Base-by-base conservation (phyloP, 2,329 filamentous ascomycete species). In the Chrysoporthe cubensis region DNA sequence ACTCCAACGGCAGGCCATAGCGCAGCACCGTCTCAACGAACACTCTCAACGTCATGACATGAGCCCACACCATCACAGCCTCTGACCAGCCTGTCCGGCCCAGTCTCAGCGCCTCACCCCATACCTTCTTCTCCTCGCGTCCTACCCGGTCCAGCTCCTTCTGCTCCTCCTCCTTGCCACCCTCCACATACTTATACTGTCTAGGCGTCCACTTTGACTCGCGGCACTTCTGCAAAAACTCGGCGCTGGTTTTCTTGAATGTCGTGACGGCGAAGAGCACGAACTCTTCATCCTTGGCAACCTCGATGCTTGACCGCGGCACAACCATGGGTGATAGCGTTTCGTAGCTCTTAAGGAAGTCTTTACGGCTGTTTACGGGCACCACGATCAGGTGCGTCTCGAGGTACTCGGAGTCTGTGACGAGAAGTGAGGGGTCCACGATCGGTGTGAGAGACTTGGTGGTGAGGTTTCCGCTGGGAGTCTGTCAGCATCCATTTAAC, bases 11-110 rank as follows among this genome's bases (percentile, higher is more conserved):
- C 74, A 99, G 80, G 40, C 96, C 96, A 76, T 99, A 99, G 72
- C 96, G 89, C 76, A 99, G 83, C n/a, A 99, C 96, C 5, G 94
- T 97, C 85, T 99, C 96, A 26, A 99, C 96, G 79, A 98, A 99
- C 26, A 98, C 94, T 65, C 96, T 86, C 74, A 99, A 81, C 7
- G 94, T 92, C 75, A 98, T 84, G 40, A 97, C 91, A 77, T 99
- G 96, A 62, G 97, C 87, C 93, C 94, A 97, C 65, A 95, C 91
- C 93, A 97, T 97, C 72, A 97, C 93, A 71, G 91, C 91, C 81
- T 99, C 96, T 76, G 93, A 95, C 88, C 96, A 99, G 18, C 93
- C 94, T n/a, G 93, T 97, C 71, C 94, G 86, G 16, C 91, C 93
- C 74, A 97, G 85, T 72, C 94, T 87, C 75, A 99, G 80, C 3